These are phyloP conservation scores for Gaultheria prostrata DNA, from an alignment of 148 eudicot species.

Conservation along the genomic window DNA sequence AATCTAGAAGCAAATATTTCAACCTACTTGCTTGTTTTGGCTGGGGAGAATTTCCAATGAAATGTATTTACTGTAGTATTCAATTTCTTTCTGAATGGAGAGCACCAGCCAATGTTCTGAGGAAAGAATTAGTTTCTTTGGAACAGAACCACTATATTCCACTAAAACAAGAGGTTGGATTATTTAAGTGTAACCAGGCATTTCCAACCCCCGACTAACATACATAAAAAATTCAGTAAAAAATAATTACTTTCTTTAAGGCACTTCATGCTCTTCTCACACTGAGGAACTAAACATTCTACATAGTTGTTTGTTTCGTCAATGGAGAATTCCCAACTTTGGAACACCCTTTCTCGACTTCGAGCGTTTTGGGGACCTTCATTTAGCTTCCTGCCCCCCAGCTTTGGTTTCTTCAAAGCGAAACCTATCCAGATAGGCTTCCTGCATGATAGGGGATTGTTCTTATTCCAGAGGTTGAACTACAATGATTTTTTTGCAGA, in stretches of 20 bases:
- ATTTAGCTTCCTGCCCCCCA: background rate
- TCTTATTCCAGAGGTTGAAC: background rate
- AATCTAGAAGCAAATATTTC: background rate
- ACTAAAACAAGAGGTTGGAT: background rate
- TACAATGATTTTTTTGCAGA: slow-evolving; percentile 34
- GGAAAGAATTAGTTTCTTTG: background rate
- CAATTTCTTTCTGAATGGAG: background rate
- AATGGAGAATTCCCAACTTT: background rate
- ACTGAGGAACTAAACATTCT: background rate
- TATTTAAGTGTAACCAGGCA: no score
- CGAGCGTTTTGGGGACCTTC: background rate
- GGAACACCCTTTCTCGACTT: background rate
- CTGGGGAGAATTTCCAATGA: slow-evolving; percentile 3
- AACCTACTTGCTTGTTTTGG: background rate
- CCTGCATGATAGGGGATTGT: background rate
- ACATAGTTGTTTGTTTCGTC: background rate
- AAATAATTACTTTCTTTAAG: background rate
- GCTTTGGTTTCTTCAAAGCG: background rate
- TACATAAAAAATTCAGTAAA: background rate
- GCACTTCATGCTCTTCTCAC: background rate
- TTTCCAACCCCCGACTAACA: background rate
- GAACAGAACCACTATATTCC: background rate
- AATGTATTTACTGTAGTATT: background rate
- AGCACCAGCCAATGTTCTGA: background rate
- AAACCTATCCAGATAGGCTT: background rate